Evolutionary conservation across 2,329 filamentous ascomycete species (phyloP), one percentile per base, ranked within the genome.

Genomic region (Beauveria sp.): DNA sequence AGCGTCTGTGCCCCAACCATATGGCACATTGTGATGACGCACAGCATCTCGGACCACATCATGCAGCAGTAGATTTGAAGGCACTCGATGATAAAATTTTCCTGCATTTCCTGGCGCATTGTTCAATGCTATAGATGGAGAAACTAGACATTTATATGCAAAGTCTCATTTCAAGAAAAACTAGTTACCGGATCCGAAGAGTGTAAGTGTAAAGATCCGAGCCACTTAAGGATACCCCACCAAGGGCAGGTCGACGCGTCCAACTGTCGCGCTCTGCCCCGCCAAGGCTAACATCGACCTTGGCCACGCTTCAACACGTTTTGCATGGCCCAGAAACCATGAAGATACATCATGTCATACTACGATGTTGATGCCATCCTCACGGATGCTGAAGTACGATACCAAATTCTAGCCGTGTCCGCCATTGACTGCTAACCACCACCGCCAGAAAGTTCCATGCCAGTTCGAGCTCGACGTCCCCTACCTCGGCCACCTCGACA

Each of bases 381-480:
- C 50, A 95, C 91, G 10, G 90, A 95, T 73, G 87, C 90, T 55
- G 91, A 93, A 78, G 88, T 88, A 79, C 51, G 65, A 22, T n/a
- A n/a, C 14, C 40, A n/a, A 2, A 18, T 22, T 65, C 43, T 61
- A n/a, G 22, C 40, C 34, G 18, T 5, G 42, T 6, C 28, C 18
- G 16, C 31, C 10, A 3, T 26, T 18, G 26, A 9, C n/a, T 10
- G 5, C 24, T 43, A 12, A 60, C 38, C 57, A 14, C 6, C 56
- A 24, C 9, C 49, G 20, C 28, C 68, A 96, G 87, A 98, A 97
- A 89, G 85, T 97, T 38, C 93, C 95, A 46, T 96, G 93, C 79
- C 96, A 90, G 57, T 97, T 98, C 76, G 90, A 96, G 71, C 84
- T 97, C 70, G 89, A 93, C 63, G 88, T 96, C 38, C 89, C 92